Evolutionary conservation across 1,139 yeast species (phyloP), one percentile per base, ranked within the genome.

Genomic region (Kodamaea derodonti): DNA sequence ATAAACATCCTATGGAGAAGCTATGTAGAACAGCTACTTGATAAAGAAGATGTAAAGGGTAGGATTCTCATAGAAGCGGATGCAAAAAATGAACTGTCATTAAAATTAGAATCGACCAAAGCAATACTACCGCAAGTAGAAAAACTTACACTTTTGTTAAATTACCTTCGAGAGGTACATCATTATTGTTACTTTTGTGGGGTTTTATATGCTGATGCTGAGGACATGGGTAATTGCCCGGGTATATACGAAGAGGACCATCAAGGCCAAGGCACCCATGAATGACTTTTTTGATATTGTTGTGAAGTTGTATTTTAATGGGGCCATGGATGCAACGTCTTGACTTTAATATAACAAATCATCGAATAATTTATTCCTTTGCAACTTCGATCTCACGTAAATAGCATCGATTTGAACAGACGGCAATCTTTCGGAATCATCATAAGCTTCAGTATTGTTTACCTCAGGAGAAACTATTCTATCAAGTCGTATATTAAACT

Each of bases 181-280:
- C 42, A 46, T 37, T 75, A 66, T 46, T 75, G 81, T 44, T 68
- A 60, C 43, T 75, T 60, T 54, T 75, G 81, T 45, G 78, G 78
- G 1, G 48, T 49, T 8, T 45, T 44, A 27, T 75, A 62, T 43
- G 48, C 49, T 0, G 54, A 50, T 35, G 60, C 47, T 24, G 44
- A 45, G 1, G 78, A 74, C 22, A 43, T 75, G 30, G 52, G 38
- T 5, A 49, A 56, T 34, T 75, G 80, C 46, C 79, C 79, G 2
- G 80, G 80, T 0, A 37, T 50, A 2, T 37, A 44, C 3, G 71
- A 67, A 39, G 62, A 53, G 11, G 76, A 63, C 31, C 79, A 72
- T 38, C 14, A 15, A 14, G 29, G 24, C 17, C 10, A n/a, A 27
- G 20, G 24, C n/a, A 20, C 8, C 8, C 23, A 8, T 20, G 11